Conservation (phyloP, 441 rosid genomes). For the Croton laevigatus region DNA sequence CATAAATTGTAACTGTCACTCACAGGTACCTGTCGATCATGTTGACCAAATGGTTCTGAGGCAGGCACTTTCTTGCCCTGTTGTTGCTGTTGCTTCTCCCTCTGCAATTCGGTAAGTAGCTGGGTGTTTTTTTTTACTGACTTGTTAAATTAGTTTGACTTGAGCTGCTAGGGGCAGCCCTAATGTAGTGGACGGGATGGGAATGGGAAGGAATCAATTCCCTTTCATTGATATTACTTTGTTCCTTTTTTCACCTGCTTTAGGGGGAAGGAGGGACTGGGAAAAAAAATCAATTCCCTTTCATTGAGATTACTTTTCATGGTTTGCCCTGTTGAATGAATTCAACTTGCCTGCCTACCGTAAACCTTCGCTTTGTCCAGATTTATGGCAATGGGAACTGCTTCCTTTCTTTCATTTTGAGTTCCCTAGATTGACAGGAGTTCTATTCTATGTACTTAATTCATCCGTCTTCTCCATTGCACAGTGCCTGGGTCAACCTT, state of each 20-base stretch:
- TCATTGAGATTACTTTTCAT: background rate
- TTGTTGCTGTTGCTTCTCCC: slow-evolving; percentile 91
- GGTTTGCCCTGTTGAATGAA: background rate
- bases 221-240: too few species aligned
- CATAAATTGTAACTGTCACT: slow-evolving; percentile 21
- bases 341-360: slow-evolving; percentile 1
- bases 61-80: slow-evolving; percentile 71
- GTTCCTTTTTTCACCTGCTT: background rate
- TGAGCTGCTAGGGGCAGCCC: background rate
- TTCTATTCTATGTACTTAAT: slow-evolving; percentile 15
- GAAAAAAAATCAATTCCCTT: background rate
- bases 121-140: background rate
- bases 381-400: background rate
- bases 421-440: slow-evolving; percentile 9
- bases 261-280: background rate
- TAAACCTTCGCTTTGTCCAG: background rate
- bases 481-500: slow-evolving; percentile 80
- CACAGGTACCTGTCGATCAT: slow-evolving; percentile 66
- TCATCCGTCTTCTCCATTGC: slow-evolving; percentile 26
- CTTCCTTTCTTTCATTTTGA: background rate
- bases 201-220: too few species aligned
- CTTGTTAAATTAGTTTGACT: background rate
- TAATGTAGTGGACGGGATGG: too few species aligned
- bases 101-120: slow-evolving; percentile 64
- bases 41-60: slow-evolving; percentile 57